phyloP scores from a whole-genome alignment of 768 basidiomycete species.

The Albatrellus ellisii region DNA sequence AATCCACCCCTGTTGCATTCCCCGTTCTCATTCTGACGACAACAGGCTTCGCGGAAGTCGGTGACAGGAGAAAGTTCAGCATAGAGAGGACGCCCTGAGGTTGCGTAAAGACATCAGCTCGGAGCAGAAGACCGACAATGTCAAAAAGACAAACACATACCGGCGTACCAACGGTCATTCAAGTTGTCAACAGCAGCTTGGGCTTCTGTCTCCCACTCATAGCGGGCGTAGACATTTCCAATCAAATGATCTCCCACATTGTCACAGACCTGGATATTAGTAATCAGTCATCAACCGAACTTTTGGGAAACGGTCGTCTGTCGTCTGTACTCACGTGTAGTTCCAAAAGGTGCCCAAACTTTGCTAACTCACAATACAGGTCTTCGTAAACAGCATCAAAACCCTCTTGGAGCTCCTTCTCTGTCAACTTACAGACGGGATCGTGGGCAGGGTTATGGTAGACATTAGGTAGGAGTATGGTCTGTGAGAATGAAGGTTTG shows the following conservation, averaged over 20 bases:
- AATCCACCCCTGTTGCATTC: conserved; percentile 97
- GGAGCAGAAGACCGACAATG: neutral
- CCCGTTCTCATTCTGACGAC: conserved; percentile 96
- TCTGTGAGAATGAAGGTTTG: conserved; percentile 94
- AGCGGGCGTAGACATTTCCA: conserved; percentile 95
- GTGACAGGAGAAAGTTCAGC: conserved; percentile 98
- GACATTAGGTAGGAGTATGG: conserved; percentile 91
- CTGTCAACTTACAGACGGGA: conserved; percentile 76
- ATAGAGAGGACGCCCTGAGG: conserved; percentile 77
- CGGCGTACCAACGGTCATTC: conserved; percentile 97
- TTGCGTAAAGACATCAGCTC: neutral
- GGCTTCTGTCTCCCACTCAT: conserved; percentile 98
- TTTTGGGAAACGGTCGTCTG: conserved; percentile 1
- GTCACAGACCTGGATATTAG: conserved; percentile 65
- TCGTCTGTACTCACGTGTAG: conserved; percentile 56
- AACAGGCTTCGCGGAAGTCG: conserved; percentile 97
- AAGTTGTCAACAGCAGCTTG: conserved; percentile 84
- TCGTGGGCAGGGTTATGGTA: conserved; percentile 98
- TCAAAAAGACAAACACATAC: conserved; percentile 30
- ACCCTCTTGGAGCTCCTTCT: conserved; percentile 82
- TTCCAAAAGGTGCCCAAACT: conserved; percentile 92
- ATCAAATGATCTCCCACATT: conserved; percentile 99
- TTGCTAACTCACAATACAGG: conserved; percentile 85
- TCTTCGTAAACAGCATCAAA: conserved; percentile 95
- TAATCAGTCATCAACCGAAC: neutral